Evolutionary conservation across 768 basidiomycete genomes (phyloP), one percentile per base, ranked within the genome.

Genomic region (Dictyophora rubrovolvata): DNA sequence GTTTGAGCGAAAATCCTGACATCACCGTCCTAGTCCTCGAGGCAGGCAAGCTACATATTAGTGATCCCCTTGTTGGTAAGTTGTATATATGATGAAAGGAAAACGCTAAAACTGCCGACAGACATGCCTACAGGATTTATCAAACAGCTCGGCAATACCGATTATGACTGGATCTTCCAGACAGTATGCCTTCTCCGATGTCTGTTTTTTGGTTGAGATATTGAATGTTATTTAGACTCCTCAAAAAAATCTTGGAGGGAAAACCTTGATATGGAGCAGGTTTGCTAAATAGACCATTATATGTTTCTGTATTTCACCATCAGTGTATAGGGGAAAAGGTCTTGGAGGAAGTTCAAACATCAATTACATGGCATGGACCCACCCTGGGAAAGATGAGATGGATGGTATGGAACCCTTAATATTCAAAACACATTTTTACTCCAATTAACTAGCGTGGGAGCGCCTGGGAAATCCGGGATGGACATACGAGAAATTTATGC

Each of bases 401-500:
- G 42, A 42, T 42, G 42, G 42, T 42, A 14, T 14, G 42, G 4
- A 12, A 12, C 11, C 10, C n/a, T 42, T 9, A 12, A 42, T n/a
- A n/a, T n/a, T n/a, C 42, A 2, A 12, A 42, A n/a, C 10, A 42
- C 12, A 3, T 42, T 14, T 42, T 42, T 5, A 42, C 11, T 14
- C 23, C 48, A 1, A 48, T 67, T 66, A 67, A 51, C 5, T 62
- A 64, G 23, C 51, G 16, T 17, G 50, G 52, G 79, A 80, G 63
- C 69, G 70, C 53, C 69, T 83, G 17, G 80, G 80, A 5, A 81
- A 81, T 59, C 70, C 71, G 0, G 80, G 79, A 6, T 83, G 80
- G 80, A 79, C 79, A 61, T 82, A 77, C 77, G 64, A 70, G 0
- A 70, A 73, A 18, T 76, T 71, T 55, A 54, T 68, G 8, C 71